Percentiles rank a stretch among this genome's conserved stretches.
phyloP scores from a whole-genome alignment of 2,329 filamentous ascomycete species.

The Rutstroemia sydowiana region DNA sequence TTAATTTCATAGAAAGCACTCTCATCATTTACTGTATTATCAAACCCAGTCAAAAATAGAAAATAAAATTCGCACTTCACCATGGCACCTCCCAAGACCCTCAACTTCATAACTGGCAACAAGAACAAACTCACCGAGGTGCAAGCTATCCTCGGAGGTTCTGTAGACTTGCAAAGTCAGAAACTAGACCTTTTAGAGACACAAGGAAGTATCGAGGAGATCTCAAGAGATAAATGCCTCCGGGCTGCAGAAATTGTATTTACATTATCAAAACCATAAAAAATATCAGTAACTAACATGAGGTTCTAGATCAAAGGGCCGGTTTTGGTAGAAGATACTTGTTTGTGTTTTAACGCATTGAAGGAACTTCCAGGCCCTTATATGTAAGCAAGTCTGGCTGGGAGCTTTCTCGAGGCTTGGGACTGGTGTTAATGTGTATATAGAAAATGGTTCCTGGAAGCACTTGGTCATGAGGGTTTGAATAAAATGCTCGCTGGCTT shows the following conservation, averaged over 20 bases:
- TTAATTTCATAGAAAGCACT: too few relatives aligned
- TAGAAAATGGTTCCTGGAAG: slow-evolving; percentile 90
- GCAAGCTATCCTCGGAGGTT: slow-evolving; percentile 69
- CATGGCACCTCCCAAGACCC: slow-evolving; percentile 31
- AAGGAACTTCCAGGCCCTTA: slow-evolving; percentile 91
- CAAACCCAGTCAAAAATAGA: neutral
- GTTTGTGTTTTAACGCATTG: slow-evolving; percentile 84
- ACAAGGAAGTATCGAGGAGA: slow-evolving; percentile 86
- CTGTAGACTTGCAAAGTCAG: slow-evolving; percentile 66
- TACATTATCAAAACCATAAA: too few relatives aligned
- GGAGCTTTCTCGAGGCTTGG: neutral
- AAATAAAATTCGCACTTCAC: neutral
- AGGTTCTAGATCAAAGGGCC: slow-evolving; percentile 64
- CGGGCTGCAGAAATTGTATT: slow-evolving; percentile 69
- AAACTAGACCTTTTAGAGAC: slow-evolving; percentile 79
- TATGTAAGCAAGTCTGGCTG: slow-evolving; percentile 52
- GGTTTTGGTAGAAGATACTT: slow-evolving; percentile 92
- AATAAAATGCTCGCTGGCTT: slow-evolving; percentile 88
- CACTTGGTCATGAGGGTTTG: slow-evolving; percentile 74
- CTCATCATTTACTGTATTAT: too few relatives aligned
- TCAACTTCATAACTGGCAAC: slow-evolving; percentile 97
- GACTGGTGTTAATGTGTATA: neutral
- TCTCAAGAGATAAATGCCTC: slow-evolving; percentile 80
- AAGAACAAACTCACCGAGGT: slow-evolving; percentile 90
- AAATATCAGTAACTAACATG: too few relatives aligned